These are phyloP conservation scores for Diospyros kaki DNA, from an alignment of 148 eudicot genomes.

Conservation along the genomic window DNA sequence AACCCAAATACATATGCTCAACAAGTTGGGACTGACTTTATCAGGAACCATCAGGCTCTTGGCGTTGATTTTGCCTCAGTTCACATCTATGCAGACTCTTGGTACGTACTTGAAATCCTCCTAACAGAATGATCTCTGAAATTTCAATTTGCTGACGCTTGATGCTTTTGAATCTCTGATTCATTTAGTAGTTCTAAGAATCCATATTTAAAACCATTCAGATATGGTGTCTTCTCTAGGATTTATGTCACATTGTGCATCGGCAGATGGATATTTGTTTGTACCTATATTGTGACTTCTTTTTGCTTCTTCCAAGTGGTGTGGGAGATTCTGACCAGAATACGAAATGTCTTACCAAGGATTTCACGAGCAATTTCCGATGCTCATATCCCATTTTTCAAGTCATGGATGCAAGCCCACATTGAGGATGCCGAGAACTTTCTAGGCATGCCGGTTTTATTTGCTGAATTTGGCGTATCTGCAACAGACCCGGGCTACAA, in stretches of 20 bases:
- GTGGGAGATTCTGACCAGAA: background rate
- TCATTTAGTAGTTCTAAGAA: background rate
- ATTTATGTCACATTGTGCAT: background rate
- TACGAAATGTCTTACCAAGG: conserved; percentile 30
- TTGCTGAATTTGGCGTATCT: conserved; percentile 70
- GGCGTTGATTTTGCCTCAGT: conserved; percentile 84
- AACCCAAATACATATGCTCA: conserved; percentile 64
- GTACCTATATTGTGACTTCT: too few species aligned
- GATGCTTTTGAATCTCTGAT: background rate
- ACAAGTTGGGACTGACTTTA: conserved; percentile 75
- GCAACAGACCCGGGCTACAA: conserved; percentile 64
- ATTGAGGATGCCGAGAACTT: conserved; percentile 67
- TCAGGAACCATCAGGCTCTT: conserved; percentile 62
- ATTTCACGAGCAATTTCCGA: conserved; percentile 47
- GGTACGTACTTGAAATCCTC: conserved; percentile 33
- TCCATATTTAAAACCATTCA: background rate
- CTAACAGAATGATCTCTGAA: too few species aligned
- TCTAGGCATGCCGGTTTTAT: conserved; percentile 68
- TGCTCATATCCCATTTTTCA: conserved; percentile 48
- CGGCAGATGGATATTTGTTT: background rate
- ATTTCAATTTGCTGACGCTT: background rate
- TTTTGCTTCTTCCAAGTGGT: too few species aligned
- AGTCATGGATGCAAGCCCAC: conserved; percentile 82
- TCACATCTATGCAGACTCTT: conserved; percentile 71
- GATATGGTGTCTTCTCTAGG: too few species aligned